Conservation (phyloP, 2,329 filamentous ascomycete genomes). For the Dothideomycetes sp. region DNA sequence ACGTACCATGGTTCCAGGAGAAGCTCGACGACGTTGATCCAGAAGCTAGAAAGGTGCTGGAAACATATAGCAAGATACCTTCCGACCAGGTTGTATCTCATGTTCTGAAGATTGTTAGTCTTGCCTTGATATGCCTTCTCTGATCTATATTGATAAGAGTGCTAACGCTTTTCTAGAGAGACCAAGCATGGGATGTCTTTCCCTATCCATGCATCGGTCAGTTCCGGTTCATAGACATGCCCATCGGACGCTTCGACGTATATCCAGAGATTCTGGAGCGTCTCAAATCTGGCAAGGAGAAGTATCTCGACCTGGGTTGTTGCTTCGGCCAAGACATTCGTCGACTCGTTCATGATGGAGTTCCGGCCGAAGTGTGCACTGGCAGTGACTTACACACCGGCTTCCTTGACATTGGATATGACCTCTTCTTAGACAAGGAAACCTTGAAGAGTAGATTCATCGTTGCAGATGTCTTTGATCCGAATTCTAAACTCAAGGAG, state of each 20-base stretch:
- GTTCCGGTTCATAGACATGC: conserved; percentile 18
- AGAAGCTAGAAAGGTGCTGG: conserved; percentile 27
- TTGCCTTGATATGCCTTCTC: background rate
- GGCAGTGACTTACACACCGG: conserved; percentile 27
- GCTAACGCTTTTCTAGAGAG: conserved; percentile 14
- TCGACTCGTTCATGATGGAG: conserved; percentile 30
- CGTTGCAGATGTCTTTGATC: conserved; percentile 27
- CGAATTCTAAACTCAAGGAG: conserved; percentile 22
- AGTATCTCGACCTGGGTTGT: conserved; percentile 32
- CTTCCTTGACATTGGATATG: conserved; percentile 30
- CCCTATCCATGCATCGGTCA: conserved; percentile 19
- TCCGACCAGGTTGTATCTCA: conserved; percentile 28
- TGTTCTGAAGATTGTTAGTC: conserved; percentile 27
- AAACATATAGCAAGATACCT: conserved; percentile 31
- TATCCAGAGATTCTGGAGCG: conserved; percentile 22
- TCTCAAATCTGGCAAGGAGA: conserved; percentile 24
- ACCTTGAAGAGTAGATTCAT: conserved; percentile 26
- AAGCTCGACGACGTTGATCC: conserved; percentile 24
- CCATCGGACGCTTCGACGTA: conserved; percentile 17
- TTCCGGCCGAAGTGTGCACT: conserved; percentile 23
- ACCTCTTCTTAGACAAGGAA: conserved; percentile 30
- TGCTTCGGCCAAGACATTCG: conserved; percentile 34
- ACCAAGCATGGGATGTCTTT: conserved; percentile 18
- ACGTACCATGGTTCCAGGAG: conserved; percentile 23
- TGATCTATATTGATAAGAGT: background rate